Evolutionary conservation across 2,329 filamentous ascomycete genomes (phyloP).

Genomic region (Pseudogymnoascus sp.): DNA sequence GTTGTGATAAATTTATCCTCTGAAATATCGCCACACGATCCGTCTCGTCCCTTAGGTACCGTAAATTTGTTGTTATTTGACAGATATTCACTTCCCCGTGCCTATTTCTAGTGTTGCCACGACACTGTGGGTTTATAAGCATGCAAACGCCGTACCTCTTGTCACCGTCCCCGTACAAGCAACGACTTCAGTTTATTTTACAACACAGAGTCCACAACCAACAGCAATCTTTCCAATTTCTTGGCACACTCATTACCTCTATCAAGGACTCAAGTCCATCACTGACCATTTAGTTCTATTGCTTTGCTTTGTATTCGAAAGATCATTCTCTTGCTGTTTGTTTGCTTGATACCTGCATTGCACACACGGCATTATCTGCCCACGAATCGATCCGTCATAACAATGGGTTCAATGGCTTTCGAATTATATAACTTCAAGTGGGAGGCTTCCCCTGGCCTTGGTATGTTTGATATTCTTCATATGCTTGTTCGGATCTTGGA

Average conservation of each 20-base stretch:
- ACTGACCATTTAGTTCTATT: neutral
- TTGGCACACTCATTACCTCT: neutral
- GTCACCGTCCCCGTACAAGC: neutral
- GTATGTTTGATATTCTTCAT: constrained; percentile 17
- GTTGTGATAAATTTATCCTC: neutral
- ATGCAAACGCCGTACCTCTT: neutral
- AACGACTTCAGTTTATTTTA: neutral
- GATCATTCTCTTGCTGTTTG: neutral
- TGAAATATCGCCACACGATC: neutral
- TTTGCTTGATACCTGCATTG: neutral
- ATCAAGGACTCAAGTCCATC: neutral
- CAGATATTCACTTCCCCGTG: neutral
- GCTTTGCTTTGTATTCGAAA: neutral
- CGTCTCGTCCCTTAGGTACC: neutral
- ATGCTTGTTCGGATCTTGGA: neutral
- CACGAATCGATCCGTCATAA: neutral
- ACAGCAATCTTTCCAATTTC: neutral
- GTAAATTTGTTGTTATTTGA: neutral
- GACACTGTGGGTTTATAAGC: neutral
- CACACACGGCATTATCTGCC: neutral
- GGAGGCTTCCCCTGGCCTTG: constrained; percentile 29
- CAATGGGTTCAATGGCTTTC: constrained; percentile 21
- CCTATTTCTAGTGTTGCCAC: neutral
- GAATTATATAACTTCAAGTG: constrained; percentile 22
- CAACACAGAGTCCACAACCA: neutral